phyloP scores from a whole-genome alignment of 2,329 filamentous ascomycete species.

The Salinomyces thailandicus region DNA sequence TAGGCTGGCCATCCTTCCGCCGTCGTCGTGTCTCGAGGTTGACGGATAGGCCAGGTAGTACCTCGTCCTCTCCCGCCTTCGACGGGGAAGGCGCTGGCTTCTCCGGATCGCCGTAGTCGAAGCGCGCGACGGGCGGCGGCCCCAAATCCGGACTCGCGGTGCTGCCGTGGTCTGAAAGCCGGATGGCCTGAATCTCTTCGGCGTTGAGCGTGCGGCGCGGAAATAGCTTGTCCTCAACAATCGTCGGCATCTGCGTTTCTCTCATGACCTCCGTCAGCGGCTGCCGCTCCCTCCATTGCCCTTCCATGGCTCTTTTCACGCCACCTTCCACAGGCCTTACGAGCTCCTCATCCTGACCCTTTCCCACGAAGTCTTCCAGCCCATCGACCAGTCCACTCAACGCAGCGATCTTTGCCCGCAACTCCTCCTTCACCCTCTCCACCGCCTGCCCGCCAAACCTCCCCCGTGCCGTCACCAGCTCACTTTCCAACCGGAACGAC shows the following conservation, averaged over 20 bases:
- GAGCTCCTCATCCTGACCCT: constrained; percentile 5
- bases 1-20: constrained; percentile 41
- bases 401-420: constrained; percentile 64
- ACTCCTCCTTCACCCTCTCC: constrained; percentile 55
- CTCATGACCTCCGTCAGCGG: constrained; percentile 23
- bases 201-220: constrained; percentile 55
- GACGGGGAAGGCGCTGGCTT: constrained; percentile 16
- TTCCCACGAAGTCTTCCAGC: constrained; percentile 40
- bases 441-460: constrained; percentile 53
- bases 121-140: constrained; percentile 44
- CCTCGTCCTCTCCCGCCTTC: constrained; percentile 19
- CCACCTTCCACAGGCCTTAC: constrained; percentile 4
- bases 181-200: constrained; percentile 45
- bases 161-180: constrained; percentile 41
- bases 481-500: constrained; percentile 57
- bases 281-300: constrained; percentile 23
- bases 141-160: constrained; percentile 60
- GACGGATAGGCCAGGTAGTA: constrained; percentile 31
- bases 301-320: constrained; percentile 14
- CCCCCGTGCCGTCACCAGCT: constrained; percentile 49
- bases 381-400: constrained; percentile 53
- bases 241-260: constrained; percentile 47
- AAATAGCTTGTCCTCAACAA: constrained; percentile 58
- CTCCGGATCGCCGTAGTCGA: constrained; percentile 40
- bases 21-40: constrained; percentile 45